phyloP scores from a whole-genome alignment of 2,329 filamentous ascomycete genomes.

The Aspergillus tamarii region DNA sequence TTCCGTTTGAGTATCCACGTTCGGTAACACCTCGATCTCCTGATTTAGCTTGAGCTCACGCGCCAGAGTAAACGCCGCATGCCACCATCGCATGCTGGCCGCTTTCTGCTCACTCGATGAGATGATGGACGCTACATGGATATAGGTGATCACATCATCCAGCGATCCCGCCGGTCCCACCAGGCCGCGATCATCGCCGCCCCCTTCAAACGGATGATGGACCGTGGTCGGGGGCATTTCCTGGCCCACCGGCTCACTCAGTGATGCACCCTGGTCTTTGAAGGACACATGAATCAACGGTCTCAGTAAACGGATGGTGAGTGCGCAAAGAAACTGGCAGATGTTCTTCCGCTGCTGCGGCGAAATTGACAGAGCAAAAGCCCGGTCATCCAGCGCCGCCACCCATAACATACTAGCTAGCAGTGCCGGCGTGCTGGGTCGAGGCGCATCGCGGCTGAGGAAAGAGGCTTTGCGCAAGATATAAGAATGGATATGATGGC shows the following conservation, averaged over 20 bases:
- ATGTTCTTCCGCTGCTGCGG: constrained; percentile 81
- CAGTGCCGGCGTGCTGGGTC: constrained; percentile 80
- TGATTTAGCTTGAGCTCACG: constrained; percentile 84
- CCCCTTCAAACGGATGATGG: constrained; percentile 49
- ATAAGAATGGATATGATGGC: constrained; percentile 86
- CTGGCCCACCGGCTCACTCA: constrained; percentile 63
- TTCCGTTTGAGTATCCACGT: constrained; percentile 33
- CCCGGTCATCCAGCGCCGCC: constrained; percentile 89
- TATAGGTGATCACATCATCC: constrained; percentile 89
- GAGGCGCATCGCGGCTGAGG: constrained; percentile 76
- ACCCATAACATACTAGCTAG: constrained; percentile 97
- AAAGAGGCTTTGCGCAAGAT: constrained; percentile 88
- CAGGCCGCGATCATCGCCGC: constrained; percentile 58
- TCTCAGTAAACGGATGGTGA: constrained; percentile 81
- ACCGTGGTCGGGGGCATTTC: constrained; percentile 76
- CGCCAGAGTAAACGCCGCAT: constrained; percentile 87
- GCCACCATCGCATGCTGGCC: constrained; percentile 94
- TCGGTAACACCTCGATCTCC: constrained; percentile 61
- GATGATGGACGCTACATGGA: constrained; percentile 87
- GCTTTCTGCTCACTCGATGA: constrained; percentile 94
- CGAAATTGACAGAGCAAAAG: constrained; percentile 79
- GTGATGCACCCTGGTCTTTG: constrained; percentile 50
- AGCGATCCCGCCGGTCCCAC: constrained; percentile 68
- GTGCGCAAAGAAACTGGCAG: constrained; percentile 83
- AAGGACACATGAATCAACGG: constrained; percentile 78